A percentile compares a stretch with the other conserved stretches of the same genome.
Evolutionary conservation across 2,329 filamentous ascomycete genomes (phyloP).

Genomic region (Phoma sp.): DNA sequence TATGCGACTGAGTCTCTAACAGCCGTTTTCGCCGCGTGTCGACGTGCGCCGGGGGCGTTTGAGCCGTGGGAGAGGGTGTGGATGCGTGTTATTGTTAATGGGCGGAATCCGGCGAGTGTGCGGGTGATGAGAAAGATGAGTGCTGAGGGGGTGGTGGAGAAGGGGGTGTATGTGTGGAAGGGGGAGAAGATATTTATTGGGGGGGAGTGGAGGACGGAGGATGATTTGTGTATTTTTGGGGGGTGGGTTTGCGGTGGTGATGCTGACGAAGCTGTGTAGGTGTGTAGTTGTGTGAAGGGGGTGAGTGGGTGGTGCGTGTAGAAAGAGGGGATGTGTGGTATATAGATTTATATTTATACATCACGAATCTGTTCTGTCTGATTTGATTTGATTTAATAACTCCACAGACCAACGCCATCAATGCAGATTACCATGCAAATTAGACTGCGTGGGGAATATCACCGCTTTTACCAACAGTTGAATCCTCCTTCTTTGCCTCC

Average conservation of each 20-base stretch:
- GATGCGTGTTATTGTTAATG: slow-evolving; percentile 43
- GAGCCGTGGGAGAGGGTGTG: slow-evolving; percentile 36
- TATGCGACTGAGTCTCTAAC: slow-evolving; percentile 31
- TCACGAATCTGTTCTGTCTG: no score
- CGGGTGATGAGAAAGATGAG: slow-evolving; percentile 41
- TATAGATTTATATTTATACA: no score
- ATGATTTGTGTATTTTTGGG: slow-evolving; percentile 38
- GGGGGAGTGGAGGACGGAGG: slow-evolving; percentile 33
- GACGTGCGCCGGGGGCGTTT: slow-evolving; percentile 26
- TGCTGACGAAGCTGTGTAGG: no score
- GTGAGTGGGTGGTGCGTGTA: no score
- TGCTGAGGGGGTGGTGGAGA: slow-evolving; percentile 27
- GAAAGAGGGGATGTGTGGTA: no score
- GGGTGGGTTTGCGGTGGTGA: no score
- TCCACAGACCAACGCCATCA: slow-evolving; percentile 8
- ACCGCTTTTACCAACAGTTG: neutral
- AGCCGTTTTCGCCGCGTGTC: slow-evolving; percentile 29
- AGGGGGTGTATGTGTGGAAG: slow-evolving; percentile 37
- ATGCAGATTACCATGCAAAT: neutral
- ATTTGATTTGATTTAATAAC: no score
- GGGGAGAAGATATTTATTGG: slow-evolving; percentile 30
- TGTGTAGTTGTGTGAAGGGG: no score
- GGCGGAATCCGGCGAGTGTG: slow-evolving; percentile 37
- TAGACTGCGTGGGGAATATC: neutral
- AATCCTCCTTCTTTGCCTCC: slow-evolving; percentile 5